Evolutionary conservation across 2,329 filamentous ascomycete genomes (phyloP), one percentile per base, ranked within the genome.

Genomic region (Aureobasidium subglaciale): DNA sequence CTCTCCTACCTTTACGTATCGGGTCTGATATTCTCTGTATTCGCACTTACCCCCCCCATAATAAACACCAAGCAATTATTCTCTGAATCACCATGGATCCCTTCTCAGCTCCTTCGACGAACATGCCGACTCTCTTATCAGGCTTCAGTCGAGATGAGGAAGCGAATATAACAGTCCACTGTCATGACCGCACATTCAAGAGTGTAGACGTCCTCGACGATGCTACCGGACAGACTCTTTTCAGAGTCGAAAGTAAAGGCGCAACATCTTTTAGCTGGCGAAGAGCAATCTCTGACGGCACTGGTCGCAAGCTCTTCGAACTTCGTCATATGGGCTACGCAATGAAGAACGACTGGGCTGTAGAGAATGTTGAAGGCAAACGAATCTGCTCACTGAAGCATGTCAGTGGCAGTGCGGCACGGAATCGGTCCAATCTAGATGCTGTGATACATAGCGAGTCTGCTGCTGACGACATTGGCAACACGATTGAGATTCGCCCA

Each of bases 311-410:
- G 1, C 48, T 52, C 20, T 52, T 38, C 16, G 48, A 52, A 4
- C 34, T 52, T 10, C 48, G 48, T 1, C 48, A 52, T n/a, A 20
- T 40, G n/a, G 48, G 48, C 15, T 52, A 52, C 25, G 35, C 48
- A 15, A 25, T 38, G 48, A 38, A 40, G 11, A 38, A 52, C 24
- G 35, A 52, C 22, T 52, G 48, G 48, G 20, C 18, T 10, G 48
- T 52, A 4, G 48, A 52, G 24, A 16, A 11, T 10, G 13, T n/a
- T 16, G 3, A 24, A 3, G 27, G 34, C 11, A 40, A n/a, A 1
- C n/a, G 20, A 0, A 27, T 52, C 3, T 38, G 34, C 5, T 38
- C 20, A 16, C 13, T 50, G 9, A 50, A 50, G n/a, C 48, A 52
- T n/a, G 32, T 30, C 4, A 16, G 10, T 4, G 20, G 30, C 11